Percentiles rank a stretch among this genome's conserved stretches.
Evolutionary conservation across 2,329 filamentous ascomycete species (phyloP).

Genomic region (Diaporthe vexans): DNA sequence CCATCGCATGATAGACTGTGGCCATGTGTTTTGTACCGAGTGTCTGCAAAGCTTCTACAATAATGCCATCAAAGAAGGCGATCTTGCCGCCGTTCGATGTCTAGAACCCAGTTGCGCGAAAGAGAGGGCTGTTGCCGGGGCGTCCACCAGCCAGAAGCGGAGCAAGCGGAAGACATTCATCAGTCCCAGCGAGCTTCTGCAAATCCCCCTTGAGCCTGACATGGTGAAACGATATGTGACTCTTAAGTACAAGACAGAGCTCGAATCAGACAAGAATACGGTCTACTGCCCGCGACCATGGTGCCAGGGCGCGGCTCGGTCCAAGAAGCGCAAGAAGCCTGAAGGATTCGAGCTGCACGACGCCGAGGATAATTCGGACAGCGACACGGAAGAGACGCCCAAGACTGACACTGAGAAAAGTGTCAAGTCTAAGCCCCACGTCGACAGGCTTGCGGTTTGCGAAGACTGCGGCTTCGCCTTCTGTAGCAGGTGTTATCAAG

Average conservation of each 20-base stretch:
- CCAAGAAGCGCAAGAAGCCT: conserved; percentile 80
- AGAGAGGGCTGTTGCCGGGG: conserved; percentile 59
- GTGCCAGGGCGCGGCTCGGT: conserved; percentile 91
- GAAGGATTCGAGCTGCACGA: conserved; percentile 73
- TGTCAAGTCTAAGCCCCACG: conserved; percentile 55
- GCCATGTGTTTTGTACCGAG: conserved; percentile 90
- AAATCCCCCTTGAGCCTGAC: conserved; percentile 79
- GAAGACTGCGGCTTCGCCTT: conserved; percentile 93
- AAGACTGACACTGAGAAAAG: conserved; percentile 45
- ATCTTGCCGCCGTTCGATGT: conserved; percentile 84
- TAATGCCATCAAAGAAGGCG: conserved; percentile 87
- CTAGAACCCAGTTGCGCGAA: conserved; percentile 84
- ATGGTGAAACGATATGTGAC: conserved; percentile 88
- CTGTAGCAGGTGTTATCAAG: conserved; percentile 76
- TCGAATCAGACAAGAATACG: conserved; percentile 92
- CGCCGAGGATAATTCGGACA: conserved; percentile 66
- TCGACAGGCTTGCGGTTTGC: conserved; percentile 84
- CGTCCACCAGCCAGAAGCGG: conserved; percentile 55
- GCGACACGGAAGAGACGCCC: conserved; percentile 57
- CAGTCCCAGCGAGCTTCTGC: conserved; percentile 85
- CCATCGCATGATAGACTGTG: conserved; percentile 85
- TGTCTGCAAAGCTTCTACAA: conserved; percentile 94
- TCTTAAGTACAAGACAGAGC: conserved; percentile 91
- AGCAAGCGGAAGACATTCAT: conserved; percentile 77
- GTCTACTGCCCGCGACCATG: conserved; percentile 93